Base-by-base conservation (phyloP, 495 filamentous ascomycete species). In the Podospora anserina region DNA sequence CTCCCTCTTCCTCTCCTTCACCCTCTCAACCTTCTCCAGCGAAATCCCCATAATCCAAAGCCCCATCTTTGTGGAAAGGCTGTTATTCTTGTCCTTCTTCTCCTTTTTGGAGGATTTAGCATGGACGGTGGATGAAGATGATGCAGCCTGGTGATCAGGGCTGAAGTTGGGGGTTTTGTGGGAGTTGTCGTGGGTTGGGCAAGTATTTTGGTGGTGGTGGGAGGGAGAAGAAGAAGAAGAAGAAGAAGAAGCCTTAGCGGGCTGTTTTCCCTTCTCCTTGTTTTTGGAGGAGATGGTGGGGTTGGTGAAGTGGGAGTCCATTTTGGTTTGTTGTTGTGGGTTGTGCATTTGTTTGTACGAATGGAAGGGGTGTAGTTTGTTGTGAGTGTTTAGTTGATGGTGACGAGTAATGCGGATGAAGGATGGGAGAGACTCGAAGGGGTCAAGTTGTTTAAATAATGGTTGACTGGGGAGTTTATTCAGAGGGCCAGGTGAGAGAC, bases 11-110 rank as follows among this genome's bases (percentile, higher is more conserved):
- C n/a, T 39, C 32, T 53, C 32, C 13, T 39, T 44, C 16, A 6
- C 61, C 34, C n/a, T 63, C 18, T 63, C 32, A 27, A 63, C 49
- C 61, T 63, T 63, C 27, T 63, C 19, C 11, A 63, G 26, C 4
- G 28, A 63, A 4, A 34, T 63, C 11, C 61, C 61, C 61, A 63
- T 63, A 0, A 63, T 5, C 30, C 28, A 63, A 2, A 63, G 32
- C 32, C 61, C 61, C 49, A 63, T 63, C 32, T 49, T 18, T 11
- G 32, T 63, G 0, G 61, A 63, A 13, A 63, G 26, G 13, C 18
- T 39, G 30, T 18, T 39, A 34, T 44, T 39, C 61, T 63, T 63
- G 28, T 19, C 2, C 18, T 18, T 63, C 23, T 63, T 39, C 30
- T 49, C 39, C 39, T 58, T 26, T 23, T 58, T 19, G 13, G 55